Evolutionary conservation across 1,139 yeast species (phyloP).

Genomic region (Diutina pseudorugosa): DNA sequence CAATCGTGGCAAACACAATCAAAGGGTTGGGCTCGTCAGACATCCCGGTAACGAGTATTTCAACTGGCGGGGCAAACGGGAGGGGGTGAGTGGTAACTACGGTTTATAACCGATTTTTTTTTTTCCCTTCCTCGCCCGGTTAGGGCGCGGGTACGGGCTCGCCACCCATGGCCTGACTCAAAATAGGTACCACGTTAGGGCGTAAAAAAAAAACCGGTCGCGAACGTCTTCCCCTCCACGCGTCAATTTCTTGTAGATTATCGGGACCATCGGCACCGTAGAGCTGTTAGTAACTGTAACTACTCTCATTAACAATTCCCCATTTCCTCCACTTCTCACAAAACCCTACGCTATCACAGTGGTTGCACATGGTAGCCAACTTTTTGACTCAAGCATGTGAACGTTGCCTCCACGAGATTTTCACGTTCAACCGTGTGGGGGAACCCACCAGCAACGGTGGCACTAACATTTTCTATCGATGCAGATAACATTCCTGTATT

Average conservation of each 20-base stretch:
- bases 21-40: constrained; percentile 4
- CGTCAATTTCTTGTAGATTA: no score
- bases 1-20: constrained; percentile 22
- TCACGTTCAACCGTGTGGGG: not conserved
- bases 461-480: no score
- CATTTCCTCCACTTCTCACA: no score
- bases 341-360: no score
- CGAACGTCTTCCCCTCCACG: no score
- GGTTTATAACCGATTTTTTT: not conserved
- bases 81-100: not conserved
- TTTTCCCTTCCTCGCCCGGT: not conserved
- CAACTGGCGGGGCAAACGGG: not conserved
- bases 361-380: not conserved
- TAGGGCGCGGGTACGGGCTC: not conserved
- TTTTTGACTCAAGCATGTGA: not conserved
- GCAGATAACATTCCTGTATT: no score
- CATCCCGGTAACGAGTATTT: not conserved
- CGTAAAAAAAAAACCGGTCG: no score
- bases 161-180: not conserved
- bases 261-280: no score
- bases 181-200: not conserved
- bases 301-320: no score
- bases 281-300: no score
- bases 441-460: no score
- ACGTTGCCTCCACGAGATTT: not conserved